Conservation (phyloP, 768 basidiomycete genomes). For the Tylopilus intermedius region DNA sequence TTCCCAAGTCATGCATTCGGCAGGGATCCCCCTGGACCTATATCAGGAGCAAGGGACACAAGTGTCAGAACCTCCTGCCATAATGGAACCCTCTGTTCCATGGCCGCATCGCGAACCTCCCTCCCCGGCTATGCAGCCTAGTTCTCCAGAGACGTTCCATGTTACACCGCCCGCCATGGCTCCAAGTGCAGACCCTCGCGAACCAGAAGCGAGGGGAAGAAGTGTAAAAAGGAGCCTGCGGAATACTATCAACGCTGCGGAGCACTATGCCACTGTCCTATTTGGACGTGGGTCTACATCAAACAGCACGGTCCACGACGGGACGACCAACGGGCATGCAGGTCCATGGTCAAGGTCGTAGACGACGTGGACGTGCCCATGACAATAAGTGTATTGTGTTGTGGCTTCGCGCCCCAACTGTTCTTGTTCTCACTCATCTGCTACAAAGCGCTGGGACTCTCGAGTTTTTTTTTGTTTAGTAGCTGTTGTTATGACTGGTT, state of each 20-base stretch:
- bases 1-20: constrained; percentile 34
- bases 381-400: constrained; percentile 7
- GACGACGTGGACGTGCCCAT: constrained; percentile 1
- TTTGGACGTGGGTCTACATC: constrained; percentile 49
- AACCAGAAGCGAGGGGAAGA: constrained; percentile 46
- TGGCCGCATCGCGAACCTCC: constrained; percentile 45
- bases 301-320: constrained; percentile 21
- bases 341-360: constrained; percentile 26
- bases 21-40: constrained; percentile 23
- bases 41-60: constrained; percentile 13
- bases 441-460: constrained; percentile 14
- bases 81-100: constrained; percentile 22
- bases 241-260: constrained; percentile 64
- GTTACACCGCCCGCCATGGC: constrained; percentile 34
- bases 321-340: constrained; percentile 18
- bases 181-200: constrained; percentile 26
- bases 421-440: constrained; percentile 2
- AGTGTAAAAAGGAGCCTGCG: constrained; percentile 63
- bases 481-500: constrained; percentile 23
- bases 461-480: constrained; percentile 11
- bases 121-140: constrained; percentile 33
- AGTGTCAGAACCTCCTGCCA: constrained; percentile 9
- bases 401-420: constrained; percentile 3
- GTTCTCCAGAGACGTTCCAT: constrained; percentile 36
- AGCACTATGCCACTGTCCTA: constrained; percentile 63